Percentiles rank a stretch among this genome's conserved stretches.
Evolutionary conservation across 495 filamentous ascomycete species (phyloP).

Genomic region (Hypoxylon fragiforme): DNA sequence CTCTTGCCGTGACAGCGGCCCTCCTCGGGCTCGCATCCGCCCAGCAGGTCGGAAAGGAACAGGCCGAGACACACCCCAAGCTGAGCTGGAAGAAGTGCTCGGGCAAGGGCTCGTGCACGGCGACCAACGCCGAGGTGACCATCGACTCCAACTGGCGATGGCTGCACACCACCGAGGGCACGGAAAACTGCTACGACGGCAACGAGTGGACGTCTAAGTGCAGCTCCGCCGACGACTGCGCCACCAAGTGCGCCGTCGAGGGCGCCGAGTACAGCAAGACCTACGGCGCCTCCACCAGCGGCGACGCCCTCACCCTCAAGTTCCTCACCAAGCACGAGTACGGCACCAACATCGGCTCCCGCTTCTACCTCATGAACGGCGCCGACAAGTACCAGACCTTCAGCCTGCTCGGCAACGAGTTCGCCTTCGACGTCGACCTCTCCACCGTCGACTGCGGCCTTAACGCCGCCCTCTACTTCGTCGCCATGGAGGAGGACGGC

Average conservation of each 20-base stretch:
- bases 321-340: slow-evolving; percentile 59
- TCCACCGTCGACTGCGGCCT: slow-evolving; percentile 58
- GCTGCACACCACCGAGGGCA: slow-evolving; percentile 43
- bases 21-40: slow-evolving; percentile 48
- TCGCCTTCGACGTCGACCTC: slow-evolving; percentile 64
- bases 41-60: slow-evolving; percentile 62
- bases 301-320: slow-evolving; percentile 51
- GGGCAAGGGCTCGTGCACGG: slow-evolving; percentile 52
- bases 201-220: slow-evolving; percentile 53
- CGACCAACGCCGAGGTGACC: slow-evolving; percentile 44
- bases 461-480: slow-evolving; percentile 64
- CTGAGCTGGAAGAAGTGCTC: slow-evolving; percentile 62
- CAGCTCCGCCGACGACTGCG: slow-evolving; percentile 43
- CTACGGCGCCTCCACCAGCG: slow-evolving; percentile 54
- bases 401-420: slow-evolving; percentile 59
- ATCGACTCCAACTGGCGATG: slow-evolving; percentile 59
- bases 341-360: slow-evolving; percentile 55
- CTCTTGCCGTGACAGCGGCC: slow-evolving; percentile 42
- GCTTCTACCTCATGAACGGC: slow-evolving; percentile 59
- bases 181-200: slow-evolving; percentile 55
- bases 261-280: slow-evolving; percentile 53
- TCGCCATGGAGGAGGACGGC: slow-evolving; percentile 60
- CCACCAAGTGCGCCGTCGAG: slow-evolving; percentile 51
- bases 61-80: slow-evolving; percentile 60
- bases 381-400: slow-evolving; percentile 60